Percentiles rank a stretch among this genome's conserved stretches.
Conservation (phyloP, 768 basidiomycete genomes). For the Podaxis carcinomalis region DNA sequence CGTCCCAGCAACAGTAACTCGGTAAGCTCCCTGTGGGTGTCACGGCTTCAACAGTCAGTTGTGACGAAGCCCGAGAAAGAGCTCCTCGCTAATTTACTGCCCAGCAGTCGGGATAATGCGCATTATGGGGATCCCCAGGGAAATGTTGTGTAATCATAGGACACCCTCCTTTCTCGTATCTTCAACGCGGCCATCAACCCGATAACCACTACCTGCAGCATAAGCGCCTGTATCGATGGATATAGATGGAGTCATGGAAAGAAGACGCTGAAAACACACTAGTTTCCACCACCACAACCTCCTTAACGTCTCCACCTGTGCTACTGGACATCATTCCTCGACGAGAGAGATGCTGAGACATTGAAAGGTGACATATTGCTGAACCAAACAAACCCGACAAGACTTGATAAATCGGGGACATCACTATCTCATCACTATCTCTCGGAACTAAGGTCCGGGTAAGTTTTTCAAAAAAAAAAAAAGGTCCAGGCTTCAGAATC, state of each 20-base stretch:
- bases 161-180: constrained; percentile 49
- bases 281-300: background rate
- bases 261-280: background rate
- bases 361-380: background rate
- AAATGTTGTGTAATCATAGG: constrained; percentile 30
- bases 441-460: background rate
- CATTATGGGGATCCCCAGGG: constrained; percentile 30
- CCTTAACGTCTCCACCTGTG: background rate
- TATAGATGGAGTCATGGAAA: background rate
- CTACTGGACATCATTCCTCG: background rate
- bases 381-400: background rate
- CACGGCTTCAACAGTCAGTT: background rate
- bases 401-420: background rate
- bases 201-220: constrained; percentile 45
- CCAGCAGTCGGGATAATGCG: constrained; percentile 65
- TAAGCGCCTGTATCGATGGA: constrained; percentile 10
- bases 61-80: background rate
- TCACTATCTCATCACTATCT: too few relatives aligned
- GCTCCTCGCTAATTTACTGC: constrained; percentile 40
- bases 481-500: too few relatives aligned
- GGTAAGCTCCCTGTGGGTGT: constrained; percentile 57
- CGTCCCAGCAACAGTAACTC: constrained; percentile 49
- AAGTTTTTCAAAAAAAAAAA: background rate
- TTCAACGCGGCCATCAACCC: constrained; percentile 61
- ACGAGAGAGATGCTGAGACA: background rate